Evolutionary conservation across 2,329 filamentous ascomycete genomes (phyloP).

Genomic region (Fusarium sp.): DNA sequence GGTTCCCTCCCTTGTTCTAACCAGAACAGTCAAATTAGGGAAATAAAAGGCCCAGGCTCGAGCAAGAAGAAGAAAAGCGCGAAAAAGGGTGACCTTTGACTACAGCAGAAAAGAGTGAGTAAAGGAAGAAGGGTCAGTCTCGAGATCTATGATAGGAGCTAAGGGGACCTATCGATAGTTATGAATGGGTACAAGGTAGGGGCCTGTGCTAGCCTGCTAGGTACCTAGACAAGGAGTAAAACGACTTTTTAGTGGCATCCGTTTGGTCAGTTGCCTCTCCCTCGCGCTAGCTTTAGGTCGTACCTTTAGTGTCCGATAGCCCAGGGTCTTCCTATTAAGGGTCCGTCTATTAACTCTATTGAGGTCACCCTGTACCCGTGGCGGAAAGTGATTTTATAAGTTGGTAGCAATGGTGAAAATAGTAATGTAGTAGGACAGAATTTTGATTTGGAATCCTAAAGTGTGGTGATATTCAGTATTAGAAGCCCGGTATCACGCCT

Average conservation of each 20-base stretch:
- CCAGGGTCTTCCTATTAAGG: slow-evolving; percentile 3
- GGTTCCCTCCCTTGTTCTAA: neutral
- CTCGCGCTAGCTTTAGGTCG: too few species aligned
- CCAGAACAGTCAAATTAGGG: neutral
- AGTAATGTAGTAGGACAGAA: too few species aligned
- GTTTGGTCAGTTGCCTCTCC: slow-evolving; percentile 18
- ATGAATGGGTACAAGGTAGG: too few species aligned
- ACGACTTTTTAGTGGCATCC: slow-evolving; percentile 10
- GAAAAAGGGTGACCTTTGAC: slow-evolving; percentile 6
- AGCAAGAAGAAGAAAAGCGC: neutral
- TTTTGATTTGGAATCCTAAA: too few species aligned
- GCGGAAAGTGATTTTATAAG: neutral
- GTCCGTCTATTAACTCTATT: neutral
- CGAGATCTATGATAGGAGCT: slow-evolving; percentile 8
- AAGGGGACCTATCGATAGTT: neutral
- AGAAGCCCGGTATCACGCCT: too few species aligned
- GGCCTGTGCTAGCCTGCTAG: too few species aligned
- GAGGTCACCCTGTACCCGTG: neutral
- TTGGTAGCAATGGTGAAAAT: too few species aligned
- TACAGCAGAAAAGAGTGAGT: neutral
- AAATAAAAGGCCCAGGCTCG: neutral
- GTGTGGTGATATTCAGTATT: too few species aligned
- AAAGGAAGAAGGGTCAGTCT: slow-evolving; percentile 19
- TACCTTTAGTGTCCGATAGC: too few species aligned
- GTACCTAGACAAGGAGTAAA: slow-evolving; percentile 1